Evolutionary conservation across 2,329 filamentous ascomycete species (phyloP), one percentile per base, ranked within the genome.

Genomic region (Colletotrichum zoysiae): DNA sequence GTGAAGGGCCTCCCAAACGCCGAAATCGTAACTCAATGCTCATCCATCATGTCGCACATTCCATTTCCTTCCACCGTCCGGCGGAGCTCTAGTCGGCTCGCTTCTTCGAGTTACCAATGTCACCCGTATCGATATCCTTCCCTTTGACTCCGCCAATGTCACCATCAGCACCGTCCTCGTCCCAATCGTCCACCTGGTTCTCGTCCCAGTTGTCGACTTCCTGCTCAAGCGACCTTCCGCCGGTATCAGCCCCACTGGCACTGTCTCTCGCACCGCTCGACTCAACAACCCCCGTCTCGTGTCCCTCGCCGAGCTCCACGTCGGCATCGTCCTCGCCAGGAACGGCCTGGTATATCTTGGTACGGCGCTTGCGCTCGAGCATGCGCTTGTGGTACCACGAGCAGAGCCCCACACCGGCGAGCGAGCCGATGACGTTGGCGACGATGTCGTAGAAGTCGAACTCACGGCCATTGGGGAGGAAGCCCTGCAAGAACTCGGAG

Each of bases 151-250:
- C 73, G 38, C 74, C 75, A 12, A 78, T 79, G 5, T 79, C 79
- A 1, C 78, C 78, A 8, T 71, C 69, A 23, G 77, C 79, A 33
- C 86, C 86, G 9, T 85, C 86, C n/a, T 88, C 86, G 38, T 87
- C 87, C 88, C 87, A 89, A 14, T 86, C 83, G 74, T 90, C 88
- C 23, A 84, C 81, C 2, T 86, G 88, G 74, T 97, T 96, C 83
- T 97, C 95, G 78, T 97, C 95, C 95, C 95, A 97, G 76, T 95
- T 94, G 78, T 97, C 95, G 9, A 97, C 88, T 83, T 97, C 93
- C 71, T 95, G 89, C 76, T 97, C 95, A 26, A 97, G 79, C 26
- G 82, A 81, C 40, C 77, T 77, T 33, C 76, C 70, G 7, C n/a
- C 20, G 46, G 1, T 58, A 8, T 14, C 48, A 18, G 33, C 50